A percentile compares a stretch with the other conserved stretches of the same genome.
Evolutionary conservation across 805 yeast species (phyloP).

Genomic region (Pichia nakasei): DNA sequence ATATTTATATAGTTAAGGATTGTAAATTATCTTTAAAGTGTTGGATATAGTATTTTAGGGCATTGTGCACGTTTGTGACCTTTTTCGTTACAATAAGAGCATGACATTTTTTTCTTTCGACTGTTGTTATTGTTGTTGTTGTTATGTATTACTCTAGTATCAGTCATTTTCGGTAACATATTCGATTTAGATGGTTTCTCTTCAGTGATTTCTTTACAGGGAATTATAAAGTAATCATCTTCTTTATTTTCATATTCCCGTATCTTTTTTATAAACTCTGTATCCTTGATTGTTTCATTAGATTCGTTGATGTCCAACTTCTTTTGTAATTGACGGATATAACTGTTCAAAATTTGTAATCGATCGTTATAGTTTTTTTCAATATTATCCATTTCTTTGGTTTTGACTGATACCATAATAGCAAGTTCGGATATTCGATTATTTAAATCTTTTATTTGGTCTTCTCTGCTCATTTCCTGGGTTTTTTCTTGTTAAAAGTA

Average conservation of each 20-base stretch:
- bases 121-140: background rate
- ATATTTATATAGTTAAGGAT: background rate
- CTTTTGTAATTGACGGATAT: conserved; percentile 10
- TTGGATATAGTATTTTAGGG: conserved; percentile 15
- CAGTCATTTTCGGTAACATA: background rate
- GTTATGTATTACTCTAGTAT: background rate
- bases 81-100: conserved; percentile 26
- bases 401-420: conserved; percentile 28
- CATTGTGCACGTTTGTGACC: conserved; percentile 31
- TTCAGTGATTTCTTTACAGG: conserved; percentile 10
- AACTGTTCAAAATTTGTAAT: conserved; percentile 15
- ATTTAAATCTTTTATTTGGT: conserved; percentile 15
- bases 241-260: background rate
- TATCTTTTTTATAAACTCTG: conserved; percentile 1
- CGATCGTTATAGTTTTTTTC: conserved; percentile 17
- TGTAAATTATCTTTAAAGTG: background rate
- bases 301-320: conserved; percentile 3
- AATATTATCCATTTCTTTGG: conserved; percentile 29
- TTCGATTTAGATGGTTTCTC: background rate
- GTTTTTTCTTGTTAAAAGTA: background rate
- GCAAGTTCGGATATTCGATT: conserved; percentile 27
- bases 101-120: conserved; percentile 21
- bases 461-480: conserved; percentile 1
- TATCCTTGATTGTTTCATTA: conserved; percentile 4
- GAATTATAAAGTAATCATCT: conserved; percentile 18